A percentile compares a stretch with the other conserved stretches of the same genome.
Conservation (phyloP, 495 filamentous ascomycete species). For the Wilcoxina mikolae region DNA sequence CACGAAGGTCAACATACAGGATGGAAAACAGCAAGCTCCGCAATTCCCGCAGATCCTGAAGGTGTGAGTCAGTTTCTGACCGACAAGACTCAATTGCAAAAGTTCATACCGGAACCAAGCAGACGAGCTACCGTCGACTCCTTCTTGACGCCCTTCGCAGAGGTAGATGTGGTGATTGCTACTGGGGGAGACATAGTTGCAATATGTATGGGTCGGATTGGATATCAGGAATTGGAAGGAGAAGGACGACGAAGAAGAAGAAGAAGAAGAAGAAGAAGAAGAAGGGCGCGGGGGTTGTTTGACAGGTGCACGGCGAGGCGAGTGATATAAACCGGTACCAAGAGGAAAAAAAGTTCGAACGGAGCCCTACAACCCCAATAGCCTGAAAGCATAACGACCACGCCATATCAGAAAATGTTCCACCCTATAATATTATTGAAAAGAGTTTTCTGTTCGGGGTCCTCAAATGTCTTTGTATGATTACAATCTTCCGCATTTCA, state of each 20-base stretch:
- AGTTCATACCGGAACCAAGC: slow-evolving; percentile 66
- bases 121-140: slow-evolving; percentile 80
- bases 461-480: too few relatives aligned
- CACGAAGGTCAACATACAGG: slow-evolving; percentile 44
- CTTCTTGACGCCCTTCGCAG: slow-evolving; percentile 55
- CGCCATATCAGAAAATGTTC: too few relatives aligned
- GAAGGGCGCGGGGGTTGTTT: not conserved
- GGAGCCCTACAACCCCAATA: not conserved
- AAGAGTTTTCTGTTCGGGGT: too few relatives aligned
- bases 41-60: slow-evolving; percentile 81
- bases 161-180: slow-evolving; percentile 26
- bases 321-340: slow-evolving; percentile 3
- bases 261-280: not conserved
- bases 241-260: not conserved
- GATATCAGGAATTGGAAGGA: not conserved
- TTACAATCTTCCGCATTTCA: too few relatives aligned
- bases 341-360: slow-evolving; percentile 6
- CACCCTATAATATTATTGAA: too few relatives aligned
- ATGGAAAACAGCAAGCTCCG: slow-evolving; percentile 92
- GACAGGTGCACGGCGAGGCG: not conserved
- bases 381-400: too few relatives aligned
- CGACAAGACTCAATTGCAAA: not conserved
- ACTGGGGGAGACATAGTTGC: slow-evolving; percentile 35
- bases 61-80: slow-evolving; percentile 1
- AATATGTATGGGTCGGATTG: not conserved